phyloP scores from a whole-genome alignment of 1,284 basidiomycete genomes.

The Rugosomyces carneus region DNA sequence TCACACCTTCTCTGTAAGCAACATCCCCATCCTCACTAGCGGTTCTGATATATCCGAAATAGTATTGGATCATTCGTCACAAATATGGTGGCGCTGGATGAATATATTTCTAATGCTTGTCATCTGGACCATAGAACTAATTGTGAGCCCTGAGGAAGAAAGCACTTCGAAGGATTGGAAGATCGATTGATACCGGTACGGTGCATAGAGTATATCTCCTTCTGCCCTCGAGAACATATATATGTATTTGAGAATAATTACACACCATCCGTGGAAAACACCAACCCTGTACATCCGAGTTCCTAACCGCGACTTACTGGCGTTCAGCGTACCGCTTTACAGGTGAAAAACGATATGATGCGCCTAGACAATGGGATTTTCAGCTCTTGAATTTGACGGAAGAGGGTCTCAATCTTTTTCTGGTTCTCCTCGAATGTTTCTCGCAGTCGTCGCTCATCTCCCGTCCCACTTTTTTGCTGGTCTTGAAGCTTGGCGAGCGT shows the following conservation, averaged over 20 bases:
- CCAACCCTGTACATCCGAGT: too few relatives aligned
- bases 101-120: constrained; percentile 79
- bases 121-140: constrained; percentile 74
- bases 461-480: constrained; percentile 1
- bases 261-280: background rate
- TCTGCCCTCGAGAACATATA: background rate
- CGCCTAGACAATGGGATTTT: constrained; percentile 15
- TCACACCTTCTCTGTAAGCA: constrained; percentile 71
- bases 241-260: background rate
- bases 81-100: constrained; percentile 87
- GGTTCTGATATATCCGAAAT: constrained; percentile 8
- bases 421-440: constrained; percentile 15
- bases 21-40: constrained; percentile 2
- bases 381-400: constrained; percentile 14
- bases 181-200: constrained; percentile 47
- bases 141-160: constrained; percentile 75
- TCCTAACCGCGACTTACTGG: too few relatives aligned
- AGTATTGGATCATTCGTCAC: constrained; percentile 81
- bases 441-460: constrained; percentile 9
- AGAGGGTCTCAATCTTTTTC: constrained; percentile 13
- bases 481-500: constrained; percentile 5
- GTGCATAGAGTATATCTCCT: background rate
- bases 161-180: constrained; percentile 70
- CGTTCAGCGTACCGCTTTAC: background rate
- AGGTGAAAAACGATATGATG: constrained; percentile 12